phyloP scores from a whole-genome alignment of 1,139 yeast genomes.

The Yamadazyma triangularis region DNA sequence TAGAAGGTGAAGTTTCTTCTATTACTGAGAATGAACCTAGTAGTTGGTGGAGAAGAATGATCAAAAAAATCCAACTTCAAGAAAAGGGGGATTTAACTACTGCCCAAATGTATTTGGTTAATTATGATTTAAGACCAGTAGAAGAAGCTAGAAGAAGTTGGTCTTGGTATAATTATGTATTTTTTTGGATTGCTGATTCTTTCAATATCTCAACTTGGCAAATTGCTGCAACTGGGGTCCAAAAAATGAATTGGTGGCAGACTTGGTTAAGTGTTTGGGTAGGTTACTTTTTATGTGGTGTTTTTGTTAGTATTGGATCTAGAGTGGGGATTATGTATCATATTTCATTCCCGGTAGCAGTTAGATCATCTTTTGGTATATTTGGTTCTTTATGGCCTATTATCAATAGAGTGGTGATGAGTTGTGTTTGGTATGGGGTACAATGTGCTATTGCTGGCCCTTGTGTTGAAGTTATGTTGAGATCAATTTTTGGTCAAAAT shows the following conservation, averaged over 20 bases:
- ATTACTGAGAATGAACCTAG: slow-evolving; percentile 5
- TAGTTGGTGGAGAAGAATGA: slow-evolving; percentile 14
- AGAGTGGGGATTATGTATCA: slow-evolving; percentile 73
- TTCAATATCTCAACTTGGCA: slow-evolving; percentile 86
- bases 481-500: slow-evolving; percentile 63
- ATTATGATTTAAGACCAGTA: slow-evolving; percentile 74
- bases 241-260: slow-evolving; percentile 80
- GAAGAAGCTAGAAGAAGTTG: slow-evolving; percentile 65
- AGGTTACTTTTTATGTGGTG: slow-evolving; percentile 58
- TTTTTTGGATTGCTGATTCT: slow-evolving; percentile 84
- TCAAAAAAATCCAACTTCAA: slow-evolving; percentile 19
- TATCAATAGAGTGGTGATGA: slow-evolving; percentile 75
- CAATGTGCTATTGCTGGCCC: slow-evolving; percentile 82
- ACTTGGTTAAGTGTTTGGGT: slow-evolving; percentile 84
- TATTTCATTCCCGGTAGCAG: slow-evolving; percentile 72
- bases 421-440: slow-evolving; percentile 80
- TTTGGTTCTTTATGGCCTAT: slow-evolving; percentile 81
- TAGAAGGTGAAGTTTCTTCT: slow-evolving; percentile 11
- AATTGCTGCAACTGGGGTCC: slow-evolving; percentile 78
- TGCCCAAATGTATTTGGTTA: slow-evolving; percentile 58
- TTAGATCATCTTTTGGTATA: slow-evolving; percentile 71
- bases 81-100: slow-evolving; percentile 32
- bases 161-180: slow-evolving; percentile 76
- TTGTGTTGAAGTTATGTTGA: slow-evolving; percentile 68
- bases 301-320: slow-evolving; percentile 60